phyloP scores from a whole-genome alignment of 495 filamentous ascomycete species.

The Hapsidospora chrysogenum region DNA sequence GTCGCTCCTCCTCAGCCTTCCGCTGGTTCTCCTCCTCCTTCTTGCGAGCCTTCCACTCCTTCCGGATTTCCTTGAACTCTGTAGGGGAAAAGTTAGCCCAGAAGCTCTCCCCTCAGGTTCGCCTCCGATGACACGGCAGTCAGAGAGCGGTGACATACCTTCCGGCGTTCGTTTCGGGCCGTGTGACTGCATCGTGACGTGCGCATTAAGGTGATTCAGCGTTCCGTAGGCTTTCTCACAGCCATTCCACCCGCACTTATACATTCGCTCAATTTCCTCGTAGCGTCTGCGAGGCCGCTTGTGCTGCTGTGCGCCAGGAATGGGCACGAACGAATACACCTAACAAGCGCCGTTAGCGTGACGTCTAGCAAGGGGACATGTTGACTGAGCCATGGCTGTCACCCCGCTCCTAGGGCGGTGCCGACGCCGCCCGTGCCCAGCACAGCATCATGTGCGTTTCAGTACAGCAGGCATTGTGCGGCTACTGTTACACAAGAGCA shows the following conservation, averaged over 20 bases:
- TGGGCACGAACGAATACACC: constrained; percentile 97
- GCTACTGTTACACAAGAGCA: too few relatives aligned
- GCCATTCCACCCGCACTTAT: constrained; percentile 96
- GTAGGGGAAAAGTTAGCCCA: constrained; percentile 7
- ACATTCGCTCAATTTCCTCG: constrained; percentile 99
- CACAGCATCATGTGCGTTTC: too few relatives aligned
- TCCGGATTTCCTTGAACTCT: constrained; percentile 99
- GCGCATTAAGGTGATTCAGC: constrained; percentile 88
- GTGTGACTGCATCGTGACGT: constrained; percentile 96
- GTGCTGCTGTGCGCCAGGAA: constrained; percentile 92
- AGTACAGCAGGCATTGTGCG: too few relatives aligned
- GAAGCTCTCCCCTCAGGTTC: too few relatives aligned
- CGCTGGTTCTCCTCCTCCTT: constrained; percentile 90
- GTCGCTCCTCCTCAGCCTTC: constrained; percentile 82
- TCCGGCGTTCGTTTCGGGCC: constrained; percentile 86
- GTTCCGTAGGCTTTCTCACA: constrained; percentile 98
- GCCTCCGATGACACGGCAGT: neutral
- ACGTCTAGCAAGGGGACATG: neutral
- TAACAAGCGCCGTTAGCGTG: constrained; percentile 20
- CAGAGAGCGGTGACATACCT: constrained; percentile 42
- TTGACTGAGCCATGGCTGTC: too few relatives aligned
- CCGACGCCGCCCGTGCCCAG: too few relatives aligned
- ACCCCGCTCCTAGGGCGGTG: too few relatives aligned
- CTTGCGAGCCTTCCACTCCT: constrained; percentile 98
- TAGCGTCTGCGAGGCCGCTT: constrained; percentile 89